Base-by-base conservation (phyloP, 2,329 filamentous ascomycete species). In the Cladorrhinum sp. region DNA sequence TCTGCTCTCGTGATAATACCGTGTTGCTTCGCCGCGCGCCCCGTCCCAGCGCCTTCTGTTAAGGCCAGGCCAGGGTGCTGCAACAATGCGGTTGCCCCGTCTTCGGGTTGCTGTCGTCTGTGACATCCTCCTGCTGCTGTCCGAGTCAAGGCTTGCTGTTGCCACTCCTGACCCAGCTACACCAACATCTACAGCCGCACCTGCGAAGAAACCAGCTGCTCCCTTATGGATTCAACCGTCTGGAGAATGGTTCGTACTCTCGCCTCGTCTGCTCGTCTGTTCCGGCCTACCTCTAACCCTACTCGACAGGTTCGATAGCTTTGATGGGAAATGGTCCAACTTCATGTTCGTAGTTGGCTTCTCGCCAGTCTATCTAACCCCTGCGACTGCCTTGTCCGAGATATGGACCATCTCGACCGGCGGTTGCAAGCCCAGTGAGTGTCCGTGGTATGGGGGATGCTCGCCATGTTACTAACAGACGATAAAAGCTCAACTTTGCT, bases 281-380 rank as follows among this genome's bases (percentile, higher is more conserved):
- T 45, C 16, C 32, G 20, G 36, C 20, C 18, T 23, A 52, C 20
- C 49, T 61, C 65, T 69, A 38, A 69, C 64, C 27, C 10, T 24
- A 20, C 25, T 53, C 24, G 29, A 29, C 58, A 86, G 84, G 84
- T 80, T 45, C 41, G 41, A 83, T 63, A 86, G 86, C 52, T 79
- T 83, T 65, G 88, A 91, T 70, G 88, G 88, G 9, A 81, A 81
- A 64, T 93, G 90, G 90, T 91, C 88, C 16, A 84, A 87, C 6
- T 85, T 91, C 65, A 79, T 78, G 12, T 77, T 92, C 62, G 82
- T 76, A 67, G 78, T 82, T 20, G 86, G 85, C 7, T 45, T 45
- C 41, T 54, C 62, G 7, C 67, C 70, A 13, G 76, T 85, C 32
- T 81, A 83, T 65, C 79, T 86, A 55, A 76, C 84, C 12, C 79